A percentile compares a stretch with the other conserved stretches of the same genome.
Conservation (phyloP, 75 land plant species). For the Sequoiadendron giganteum region DNA sequence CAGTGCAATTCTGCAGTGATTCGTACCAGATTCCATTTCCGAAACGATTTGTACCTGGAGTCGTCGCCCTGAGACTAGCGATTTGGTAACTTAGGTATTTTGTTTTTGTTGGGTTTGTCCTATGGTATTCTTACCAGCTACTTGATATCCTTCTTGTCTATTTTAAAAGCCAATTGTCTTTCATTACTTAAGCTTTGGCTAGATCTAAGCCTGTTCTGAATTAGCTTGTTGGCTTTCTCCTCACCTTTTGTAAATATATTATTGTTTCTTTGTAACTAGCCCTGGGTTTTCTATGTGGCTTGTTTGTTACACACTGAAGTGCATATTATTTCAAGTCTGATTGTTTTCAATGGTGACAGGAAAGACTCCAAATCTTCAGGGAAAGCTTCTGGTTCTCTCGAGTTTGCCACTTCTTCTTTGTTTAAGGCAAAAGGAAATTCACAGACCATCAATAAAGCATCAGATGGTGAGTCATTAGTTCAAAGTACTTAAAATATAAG, state of each 20-base stretch:
- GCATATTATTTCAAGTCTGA: background rate
- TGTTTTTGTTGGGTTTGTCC: background rate
- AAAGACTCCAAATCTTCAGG: background rate
- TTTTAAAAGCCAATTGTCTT: background rate
- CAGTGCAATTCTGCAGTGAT: no score
- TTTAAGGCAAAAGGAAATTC: background rate
- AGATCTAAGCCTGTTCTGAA: background rate
- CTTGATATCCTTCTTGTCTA: background rate
- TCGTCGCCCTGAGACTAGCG: no score
- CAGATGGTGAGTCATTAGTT: background rate
- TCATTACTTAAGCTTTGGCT: background rate
- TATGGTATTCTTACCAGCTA: background rate
- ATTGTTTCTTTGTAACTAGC: background rate
- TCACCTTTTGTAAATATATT: background rate
- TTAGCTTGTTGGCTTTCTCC: background rate
- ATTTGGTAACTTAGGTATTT: no score
- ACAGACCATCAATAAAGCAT: background rate
- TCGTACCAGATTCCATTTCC: no score
- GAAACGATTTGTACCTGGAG: no score
- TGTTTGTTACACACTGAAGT: background rate
- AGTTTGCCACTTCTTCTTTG: background rate
- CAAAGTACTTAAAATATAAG: background rate
- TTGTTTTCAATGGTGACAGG: slow-evolving; percentile 5
- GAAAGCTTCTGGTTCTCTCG: background rate
- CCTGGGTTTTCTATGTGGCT: background rate